These are phyloP conservation scores for Ophiostoma perfectum DNA, from an alignment of 2,329 filamentous ascomycete genomes.

Conservation along the genomic window DNA sequence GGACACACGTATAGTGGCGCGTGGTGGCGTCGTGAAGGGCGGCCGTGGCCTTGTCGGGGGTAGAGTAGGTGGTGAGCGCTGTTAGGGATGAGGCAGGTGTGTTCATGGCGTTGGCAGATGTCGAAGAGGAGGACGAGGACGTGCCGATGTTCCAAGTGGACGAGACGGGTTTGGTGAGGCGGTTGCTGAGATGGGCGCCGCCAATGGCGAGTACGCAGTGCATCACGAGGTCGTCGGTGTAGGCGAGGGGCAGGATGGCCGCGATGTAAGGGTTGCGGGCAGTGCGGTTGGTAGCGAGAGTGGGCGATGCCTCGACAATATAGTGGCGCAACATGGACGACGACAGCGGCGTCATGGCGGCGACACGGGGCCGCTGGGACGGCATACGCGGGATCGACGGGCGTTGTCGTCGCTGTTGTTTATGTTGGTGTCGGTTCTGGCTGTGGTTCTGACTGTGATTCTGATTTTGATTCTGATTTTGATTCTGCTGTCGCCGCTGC, in stretches of 20 bases:
- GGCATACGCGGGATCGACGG: slow-evolving; percentile 2
- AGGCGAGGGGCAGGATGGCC: slow-evolving; percentile 27
- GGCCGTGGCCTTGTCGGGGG: slow-evolving; percentile 12
- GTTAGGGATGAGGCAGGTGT: background rate
- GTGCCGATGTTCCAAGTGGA: background rate
- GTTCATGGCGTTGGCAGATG: background rate
- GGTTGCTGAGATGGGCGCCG: slow-evolving; percentile 24
- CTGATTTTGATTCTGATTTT: background rate
- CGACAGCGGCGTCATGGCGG: slow-evolving; percentile 26
- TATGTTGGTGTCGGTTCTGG: background rate
- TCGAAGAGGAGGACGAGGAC: background rate
- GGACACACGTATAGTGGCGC: slow-evolving; percentile 26
- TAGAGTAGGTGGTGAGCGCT: background rate
- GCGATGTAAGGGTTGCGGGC: slow-evolving; percentile 25
- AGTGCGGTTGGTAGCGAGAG: slow-evolving; percentile 19
- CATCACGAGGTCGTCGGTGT: slow-evolving; percentile 29
- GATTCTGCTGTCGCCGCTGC: background rate
- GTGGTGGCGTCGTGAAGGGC: slow-evolving; percentile 25
- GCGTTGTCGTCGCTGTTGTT: background rate
- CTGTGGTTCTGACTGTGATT: too few species aligned
- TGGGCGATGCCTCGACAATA: slow-evolving; percentile 23
- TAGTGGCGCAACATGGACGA: slow-evolving; percentile 25
- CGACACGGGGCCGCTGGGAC: slow-evolving; percentile 12
- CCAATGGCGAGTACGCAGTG: slow-evolving; percentile 27
- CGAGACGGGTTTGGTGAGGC: slow-evolving; percentile 14